Percentiles rank a stretch among this genome's conserved stretches.
phyloP scores from a whole-genome alignment of 2,329 filamentous ascomycete genomes.

The Fusarium pseudoanthophilum region DNA sequence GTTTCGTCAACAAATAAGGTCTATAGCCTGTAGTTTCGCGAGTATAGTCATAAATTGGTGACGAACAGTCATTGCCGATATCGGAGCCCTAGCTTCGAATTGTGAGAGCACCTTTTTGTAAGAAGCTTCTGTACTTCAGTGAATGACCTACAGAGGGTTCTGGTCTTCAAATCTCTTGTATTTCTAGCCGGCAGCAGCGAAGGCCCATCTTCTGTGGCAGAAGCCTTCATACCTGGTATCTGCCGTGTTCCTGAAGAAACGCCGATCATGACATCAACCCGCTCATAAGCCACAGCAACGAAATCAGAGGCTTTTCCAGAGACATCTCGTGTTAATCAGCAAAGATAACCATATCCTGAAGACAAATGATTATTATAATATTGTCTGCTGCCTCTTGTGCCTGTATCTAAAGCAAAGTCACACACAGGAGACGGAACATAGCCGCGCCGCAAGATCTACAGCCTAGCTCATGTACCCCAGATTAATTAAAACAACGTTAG shows the following conservation, averaged over 20 bases:
- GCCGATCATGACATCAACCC: conserved; percentile 20
- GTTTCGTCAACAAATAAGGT: background rate
- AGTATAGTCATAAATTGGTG: background rate
- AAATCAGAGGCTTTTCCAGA: background rate
- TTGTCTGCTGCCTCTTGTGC: background rate
- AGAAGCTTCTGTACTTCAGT: background rate
- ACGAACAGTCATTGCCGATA: conserved; percentile 7
- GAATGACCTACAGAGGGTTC: background rate
- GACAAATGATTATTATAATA: background rate
- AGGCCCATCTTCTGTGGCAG: conserved; percentile 2
- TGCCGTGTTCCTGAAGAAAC: background rate
- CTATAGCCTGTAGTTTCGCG: background rate
- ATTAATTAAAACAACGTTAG: conserved; percentile 32
- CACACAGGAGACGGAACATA: background rate
- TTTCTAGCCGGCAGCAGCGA: background rate
- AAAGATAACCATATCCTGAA: background rate
- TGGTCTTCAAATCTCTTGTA: background rate
- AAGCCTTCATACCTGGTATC: conserved; percentile 23
- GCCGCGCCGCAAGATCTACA: conserved; percentile 28
- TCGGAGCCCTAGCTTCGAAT: conserved; percentile 2
- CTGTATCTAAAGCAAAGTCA: conserved; percentile 1
- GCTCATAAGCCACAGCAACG: background rate
- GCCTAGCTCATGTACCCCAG: conserved; percentile 44
- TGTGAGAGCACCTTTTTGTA: background rate
- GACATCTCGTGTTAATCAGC: background rate